Evolutionary conservation across 2,329 filamentous ascomycete species (phyloP), one percentile per base, ranked within the genome.

Genomic region (Aspergillus awamori): DNA sequence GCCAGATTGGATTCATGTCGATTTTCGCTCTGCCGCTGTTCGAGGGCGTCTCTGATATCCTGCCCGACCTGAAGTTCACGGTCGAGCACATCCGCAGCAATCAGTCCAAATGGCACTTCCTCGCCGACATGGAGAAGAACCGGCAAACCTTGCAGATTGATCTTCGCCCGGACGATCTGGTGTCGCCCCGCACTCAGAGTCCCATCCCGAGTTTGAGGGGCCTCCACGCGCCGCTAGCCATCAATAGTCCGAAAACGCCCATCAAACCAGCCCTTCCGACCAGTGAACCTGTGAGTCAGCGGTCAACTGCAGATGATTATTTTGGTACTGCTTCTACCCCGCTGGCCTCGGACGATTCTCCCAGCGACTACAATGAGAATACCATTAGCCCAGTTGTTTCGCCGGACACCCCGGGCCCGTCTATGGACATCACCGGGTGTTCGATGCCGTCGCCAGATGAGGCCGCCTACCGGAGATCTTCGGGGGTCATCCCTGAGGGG

Each of bases 1-100:
- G 93, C 7, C 95, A 99, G 77, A 90, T 97, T 58, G 90, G 92
- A 24, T 99, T 99, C 78, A 97, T 98, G 91, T 95, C 92, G 66
- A 86, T 97, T 69, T 98, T 98, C 75, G 95, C 94, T 15, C 87
- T 93, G 53, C 95, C 95, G 1, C 84, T 99, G 0, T 99, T 99
- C 73, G 88, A 93, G 72, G 91, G 90, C 7, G 89, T 98, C 7
- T 88, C 91, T 30, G 91, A 96, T 68, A 86, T 98, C 38, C 84
- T 98, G 71, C 93, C 95, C 2, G 86, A 86, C 22, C 91, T 98
- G 87, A 82, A 83, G 54, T 97, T 96, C 76, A 91, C 89, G 11
- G 89, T 96, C 11, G 86, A 90, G 26, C 92, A 97, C 76, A 88
- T 98, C 24, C 83, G 90, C 54, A 80, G 80, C 60, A 98, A 98